These are phyloP conservation scores for Jatropha podagrica DNA, from an alignment of 441 rosid species.

Conservation along the genomic window DNA sequence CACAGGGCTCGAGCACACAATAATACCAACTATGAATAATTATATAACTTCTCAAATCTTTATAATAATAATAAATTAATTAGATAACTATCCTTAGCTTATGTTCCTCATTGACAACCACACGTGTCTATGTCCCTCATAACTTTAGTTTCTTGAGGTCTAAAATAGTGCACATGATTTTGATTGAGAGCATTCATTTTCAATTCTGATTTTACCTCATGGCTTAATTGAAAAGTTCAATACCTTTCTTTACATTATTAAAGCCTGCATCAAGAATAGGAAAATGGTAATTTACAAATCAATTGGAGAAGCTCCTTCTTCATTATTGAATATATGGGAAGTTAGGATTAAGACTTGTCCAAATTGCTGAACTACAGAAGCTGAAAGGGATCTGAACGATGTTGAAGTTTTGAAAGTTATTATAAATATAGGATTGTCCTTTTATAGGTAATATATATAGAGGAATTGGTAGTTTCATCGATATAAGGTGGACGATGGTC, in stretches of 20 bases:
- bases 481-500: conserved; percentile 30
- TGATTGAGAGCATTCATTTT: conserved; percentile 19
- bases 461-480: conserved; percentile 12
- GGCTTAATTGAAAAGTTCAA: too few relatives aligned
- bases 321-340: background rate
- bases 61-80: background rate
- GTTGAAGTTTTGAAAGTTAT: conserved; percentile 22
- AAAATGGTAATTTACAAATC: too few relatives aligned
- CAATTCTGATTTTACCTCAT: background rate
- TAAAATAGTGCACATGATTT: conserved; percentile 23
- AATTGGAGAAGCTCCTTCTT: too few relatives aligned
- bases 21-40: background rate
- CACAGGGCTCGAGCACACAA: background rate
- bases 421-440: conserved; percentile 11
- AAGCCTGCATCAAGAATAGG: too few relatives aligned
- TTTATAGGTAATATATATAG: conserved; percentile 1
- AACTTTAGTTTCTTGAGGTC: conserved; percentile 12
- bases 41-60: background rate
- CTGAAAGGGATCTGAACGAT: conserved; percentile 21
- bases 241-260: too few relatives aligned
- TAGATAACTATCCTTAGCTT: conserved; percentile 5
- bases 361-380: conserved; percentile 10
- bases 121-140: conserved; percentile 29
- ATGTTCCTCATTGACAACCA: conserved; percentile 26
- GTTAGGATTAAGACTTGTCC: conserved; percentile 13